Percentiles rank a stretch among this genome's conserved stretches.
phyloP scores from a whole-genome alignment of 1,139 yeast species.

The Geotrichum reessii region DNA sequence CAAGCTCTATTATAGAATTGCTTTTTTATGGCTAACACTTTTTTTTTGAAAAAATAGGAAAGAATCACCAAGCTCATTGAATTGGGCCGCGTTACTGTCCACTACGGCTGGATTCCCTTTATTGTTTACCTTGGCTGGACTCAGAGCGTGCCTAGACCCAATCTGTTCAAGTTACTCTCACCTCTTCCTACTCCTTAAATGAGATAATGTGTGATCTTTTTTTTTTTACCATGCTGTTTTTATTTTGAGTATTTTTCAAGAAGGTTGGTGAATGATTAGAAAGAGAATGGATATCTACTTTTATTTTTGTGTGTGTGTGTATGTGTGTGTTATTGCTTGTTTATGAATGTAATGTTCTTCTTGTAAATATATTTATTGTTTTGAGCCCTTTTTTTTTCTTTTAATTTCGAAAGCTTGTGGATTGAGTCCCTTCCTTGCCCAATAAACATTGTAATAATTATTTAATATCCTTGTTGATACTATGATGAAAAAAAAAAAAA shows the following conservation, averaged over 20 bases:
- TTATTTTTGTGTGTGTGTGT: background rate
- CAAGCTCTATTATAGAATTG: too few species aligned
- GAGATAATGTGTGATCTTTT: too few species aligned
- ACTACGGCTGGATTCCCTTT: conserved; percentile 96
- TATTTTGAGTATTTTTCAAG: too few species aligned
- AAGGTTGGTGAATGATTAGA: too few species aligned
- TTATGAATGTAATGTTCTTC: background rate
- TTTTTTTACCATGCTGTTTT: background rate
- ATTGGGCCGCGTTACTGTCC: conserved; percentile 79
- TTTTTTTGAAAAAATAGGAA: conserved; percentile 45
- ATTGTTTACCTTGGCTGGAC: conserved; percentile 91
- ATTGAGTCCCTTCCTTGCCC: too few species aligned
- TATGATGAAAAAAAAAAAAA: too few species aligned
- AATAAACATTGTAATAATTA: too few species aligned
- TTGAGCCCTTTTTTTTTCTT: background rate
- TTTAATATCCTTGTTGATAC: too few species aligned
- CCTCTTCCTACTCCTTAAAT: conserved; percentile 72
- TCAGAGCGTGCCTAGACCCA: conserved; percentile 78
- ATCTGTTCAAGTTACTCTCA: conserved; percentile 62
- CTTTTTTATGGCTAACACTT: background rate
- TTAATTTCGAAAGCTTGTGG: too few species aligned
- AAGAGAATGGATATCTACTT: background rate
- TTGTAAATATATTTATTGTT: background rate
- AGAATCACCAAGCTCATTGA: conserved; percentile 79
- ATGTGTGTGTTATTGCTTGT: background rate